These are phyloP conservation scores for Neonectria faginata DNA, from an alignment of 2,329 filamentous ascomycete species.

Conservation along the genomic window DNA sequence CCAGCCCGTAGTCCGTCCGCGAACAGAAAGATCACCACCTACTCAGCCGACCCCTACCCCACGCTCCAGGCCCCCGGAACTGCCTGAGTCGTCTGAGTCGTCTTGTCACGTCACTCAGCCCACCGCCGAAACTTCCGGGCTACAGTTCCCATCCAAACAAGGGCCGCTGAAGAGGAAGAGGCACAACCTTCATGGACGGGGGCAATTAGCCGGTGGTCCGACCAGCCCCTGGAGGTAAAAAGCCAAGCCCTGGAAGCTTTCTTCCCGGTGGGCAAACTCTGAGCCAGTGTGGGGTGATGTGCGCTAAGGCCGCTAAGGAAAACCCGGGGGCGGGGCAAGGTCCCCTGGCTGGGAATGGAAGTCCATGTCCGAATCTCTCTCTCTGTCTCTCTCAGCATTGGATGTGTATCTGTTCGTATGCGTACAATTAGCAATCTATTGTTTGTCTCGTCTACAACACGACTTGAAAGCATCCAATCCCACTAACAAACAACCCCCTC, in stretches of 20 bases:
- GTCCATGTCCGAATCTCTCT: no score
- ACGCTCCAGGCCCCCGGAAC: conserved; percentile 6
- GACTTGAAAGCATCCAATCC: neutral
- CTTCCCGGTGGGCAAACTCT: conserved; percentile 16
- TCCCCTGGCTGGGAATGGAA: neutral
- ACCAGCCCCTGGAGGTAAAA: conserved; percentile 9
- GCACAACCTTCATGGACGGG: neutral
- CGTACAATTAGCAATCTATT: neutral
- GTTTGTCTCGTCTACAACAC: neutral
- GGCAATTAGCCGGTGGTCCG: conserved; percentile 21
- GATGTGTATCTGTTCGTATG: neutral
- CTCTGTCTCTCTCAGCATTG: no score
- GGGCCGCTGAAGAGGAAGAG: neutral
- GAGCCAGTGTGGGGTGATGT: conserved; percentile 30
- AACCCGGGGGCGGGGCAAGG: conserved; percentile 30
- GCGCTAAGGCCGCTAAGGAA: conserved; percentile 26
- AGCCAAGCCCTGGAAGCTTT: neutral
- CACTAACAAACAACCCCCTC: neutral
- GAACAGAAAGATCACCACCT: neutral
- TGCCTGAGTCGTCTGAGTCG: conserved; percentile 13
- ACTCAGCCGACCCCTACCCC: neutral
- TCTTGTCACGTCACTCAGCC: conserved; percentile 21
- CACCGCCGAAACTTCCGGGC: conserved; percentile 11
- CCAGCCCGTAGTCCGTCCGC: neutral
- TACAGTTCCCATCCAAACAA: neutral